These are phyloP conservation scores for Cercospora sp. DNA, from an alignment of 2,329 filamentous ascomycete genomes.

Conservation along the genomic window DNA sequence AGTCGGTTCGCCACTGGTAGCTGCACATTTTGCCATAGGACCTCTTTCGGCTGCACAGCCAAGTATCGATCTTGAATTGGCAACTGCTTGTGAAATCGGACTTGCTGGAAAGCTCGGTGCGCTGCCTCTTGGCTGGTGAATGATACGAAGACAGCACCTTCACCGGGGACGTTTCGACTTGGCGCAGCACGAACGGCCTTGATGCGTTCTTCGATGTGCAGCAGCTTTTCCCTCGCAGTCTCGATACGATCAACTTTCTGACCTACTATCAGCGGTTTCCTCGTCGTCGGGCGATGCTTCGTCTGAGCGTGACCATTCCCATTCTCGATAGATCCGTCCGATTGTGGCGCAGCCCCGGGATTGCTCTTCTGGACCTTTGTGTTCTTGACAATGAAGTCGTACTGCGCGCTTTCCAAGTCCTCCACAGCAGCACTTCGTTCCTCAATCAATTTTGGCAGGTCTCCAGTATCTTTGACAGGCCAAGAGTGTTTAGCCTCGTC, in stretches of 20 bases:
- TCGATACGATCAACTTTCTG: constrained; percentile 91
- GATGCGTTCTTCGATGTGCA: constrained; percentile 70
- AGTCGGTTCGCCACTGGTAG: constrained; percentile 36
- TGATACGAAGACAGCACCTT: constrained; percentile 81
- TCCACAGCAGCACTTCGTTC: constrained; percentile 46
- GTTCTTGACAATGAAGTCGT: constrained; percentile 44
- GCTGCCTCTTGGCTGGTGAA: constrained; percentile 80
- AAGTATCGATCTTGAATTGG: constrained; percentile 46
- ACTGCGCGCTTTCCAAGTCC: constrained; percentile 48
- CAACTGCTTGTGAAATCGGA: constrained; percentile 36
- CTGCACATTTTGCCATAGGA: constrained; percentile 50
- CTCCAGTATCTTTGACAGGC: constrained; percentile 49
- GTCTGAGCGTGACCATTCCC: constrained; percentile 28
- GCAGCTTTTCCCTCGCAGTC: constrained; percentile 74
- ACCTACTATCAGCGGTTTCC: constrained; percentile 67
- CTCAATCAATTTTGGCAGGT: constrained; percentile 47
- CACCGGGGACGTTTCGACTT: constrained; percentile 59
- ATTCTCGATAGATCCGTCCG: constrained; percentile 17
- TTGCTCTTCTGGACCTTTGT: constrained; percentile 28
- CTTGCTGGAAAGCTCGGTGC: constrained; percentile 73
- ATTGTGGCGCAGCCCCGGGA: not conserved
- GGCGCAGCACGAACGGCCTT: constrained; percentile 58
- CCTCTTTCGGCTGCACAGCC: constrained; percentile 48
- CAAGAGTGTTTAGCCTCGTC: constrained; percentile 43
- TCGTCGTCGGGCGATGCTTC: constrained; percentile 63